Conservation (phyloP, 352 stramenopile species). For the Phytophthora pinifolia region DNA sequence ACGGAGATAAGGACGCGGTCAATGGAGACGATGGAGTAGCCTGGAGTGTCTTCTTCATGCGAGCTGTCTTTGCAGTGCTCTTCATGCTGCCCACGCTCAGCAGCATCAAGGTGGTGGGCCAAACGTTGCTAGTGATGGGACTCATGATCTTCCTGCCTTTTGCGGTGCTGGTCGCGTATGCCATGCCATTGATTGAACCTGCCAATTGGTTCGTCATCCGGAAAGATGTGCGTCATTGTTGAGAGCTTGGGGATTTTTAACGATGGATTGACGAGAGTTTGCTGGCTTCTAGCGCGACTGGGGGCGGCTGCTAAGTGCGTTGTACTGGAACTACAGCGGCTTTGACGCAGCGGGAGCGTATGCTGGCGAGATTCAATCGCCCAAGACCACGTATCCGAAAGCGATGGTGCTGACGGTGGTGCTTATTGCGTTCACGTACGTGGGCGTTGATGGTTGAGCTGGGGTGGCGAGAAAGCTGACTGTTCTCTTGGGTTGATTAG, state of each 20-base stretch:
- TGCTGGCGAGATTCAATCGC: constrained; percentile 69
- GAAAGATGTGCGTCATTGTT: constrained; percentile 37
- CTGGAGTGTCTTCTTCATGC: constrained; percentile 44
- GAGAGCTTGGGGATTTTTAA: neutral
- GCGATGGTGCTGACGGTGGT: constrained; percentile 80
- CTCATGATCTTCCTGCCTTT: constrained; percentile 75
- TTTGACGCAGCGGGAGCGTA: constrained; percentile 77
- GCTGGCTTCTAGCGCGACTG: constrained; percentile 46
- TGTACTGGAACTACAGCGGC: constrained; percentile 87
- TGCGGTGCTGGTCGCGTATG: constrained; percentile 49
- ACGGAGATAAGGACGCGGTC: constrained; percentile 25
- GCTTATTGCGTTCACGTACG: constrained; percentile 74
- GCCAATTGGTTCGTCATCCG: constrained; percentile 72
- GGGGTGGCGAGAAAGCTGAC: neutral
- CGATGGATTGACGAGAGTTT: constrained; percentile 5
- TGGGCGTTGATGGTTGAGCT: neutral
- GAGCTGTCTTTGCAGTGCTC: constrained; percentile 53
- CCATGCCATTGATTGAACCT: constrained; percentile 60
- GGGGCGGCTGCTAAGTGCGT: constrained; percentile 57
- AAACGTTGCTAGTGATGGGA: constrained; percentile 61
- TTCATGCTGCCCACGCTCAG: constrained; percentile 74
- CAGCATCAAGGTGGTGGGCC: constrained; percentile 73
- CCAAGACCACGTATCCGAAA: constrained; percentile 67
- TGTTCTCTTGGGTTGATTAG: constrained; percentile 17
- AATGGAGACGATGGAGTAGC: constrained; percentile 21